phyloP scores from a whole-genome alignment of 495 filamentous ascomycete genomes.

The Astrothelium subdiscretum region DNA sequence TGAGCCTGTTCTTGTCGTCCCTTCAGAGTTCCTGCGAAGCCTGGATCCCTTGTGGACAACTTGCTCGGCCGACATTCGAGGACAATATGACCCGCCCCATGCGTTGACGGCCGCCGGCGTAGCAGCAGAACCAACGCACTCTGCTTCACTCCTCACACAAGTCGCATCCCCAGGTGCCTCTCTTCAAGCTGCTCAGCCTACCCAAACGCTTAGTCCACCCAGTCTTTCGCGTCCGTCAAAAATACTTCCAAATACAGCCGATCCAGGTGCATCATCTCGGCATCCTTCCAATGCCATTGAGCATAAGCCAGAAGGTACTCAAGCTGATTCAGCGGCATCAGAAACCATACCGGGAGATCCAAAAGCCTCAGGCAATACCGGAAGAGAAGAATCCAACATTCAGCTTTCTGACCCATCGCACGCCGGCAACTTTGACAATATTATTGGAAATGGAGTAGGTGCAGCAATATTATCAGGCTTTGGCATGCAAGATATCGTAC shows the following conservation, averaged over 20 bases:
- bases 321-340: too few relatives aligned
- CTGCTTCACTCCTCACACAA: not conserved
- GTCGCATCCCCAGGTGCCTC: not conserved
- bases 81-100: conserved; percentile 1
- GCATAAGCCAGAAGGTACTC: too few relatives aligned
- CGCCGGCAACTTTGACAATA: not conserved
- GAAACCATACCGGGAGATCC: too few relatives aligned
- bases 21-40: not conserved
- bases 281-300: too few relatives aligned
- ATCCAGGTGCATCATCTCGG: too few relatives aligned
- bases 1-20: not conserved
- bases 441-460: not conserved
- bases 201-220: not conserved
- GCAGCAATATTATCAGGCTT: not conserved
- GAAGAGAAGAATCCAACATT: not conserved
- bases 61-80: conserved; percentile 1
- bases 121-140: not conserved
- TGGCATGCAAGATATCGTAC: not conserved
- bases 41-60: conserved; percentile 1
- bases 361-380: too few relatives aligned
- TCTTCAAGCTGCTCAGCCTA: not conserved
- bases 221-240: too few relatives aligned
- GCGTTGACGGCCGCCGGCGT: not conserved
- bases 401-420: too few relatives aligned
- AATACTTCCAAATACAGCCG: too few relatives aligned